These are phyloP conservation scores for Beauveria sp. DNA, from an alignment of 2,329 filamentous ascomycete species.

Conservation along the genomic window DNA sequence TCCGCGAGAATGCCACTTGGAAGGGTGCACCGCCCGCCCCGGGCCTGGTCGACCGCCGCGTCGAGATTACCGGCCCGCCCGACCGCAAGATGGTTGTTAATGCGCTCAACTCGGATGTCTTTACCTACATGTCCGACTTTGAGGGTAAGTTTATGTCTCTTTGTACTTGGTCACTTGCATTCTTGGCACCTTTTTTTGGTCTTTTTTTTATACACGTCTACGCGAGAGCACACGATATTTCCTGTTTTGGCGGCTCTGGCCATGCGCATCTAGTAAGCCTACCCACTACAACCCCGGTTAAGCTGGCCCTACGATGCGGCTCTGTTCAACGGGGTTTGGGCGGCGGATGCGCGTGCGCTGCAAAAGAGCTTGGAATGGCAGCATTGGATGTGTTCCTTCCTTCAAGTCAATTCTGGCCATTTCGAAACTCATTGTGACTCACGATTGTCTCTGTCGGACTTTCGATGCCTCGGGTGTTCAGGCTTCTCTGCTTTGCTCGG, in stretches of 20 bases:
- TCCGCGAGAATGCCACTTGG: conserved; percentile 91
- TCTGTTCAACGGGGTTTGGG: neutral
- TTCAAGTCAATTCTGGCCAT: neutral
- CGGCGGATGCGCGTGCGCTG: neutral
- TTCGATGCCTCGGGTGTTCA: conserved; percentile 2
- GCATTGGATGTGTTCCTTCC: no score
- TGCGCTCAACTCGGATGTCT: conserved; percentile 89
- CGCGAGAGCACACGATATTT: neutral
- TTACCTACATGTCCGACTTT: conserved; percentile 99
- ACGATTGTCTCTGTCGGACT: neutral
- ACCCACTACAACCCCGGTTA: conserved; percentile 2
- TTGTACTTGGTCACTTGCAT: neutral
- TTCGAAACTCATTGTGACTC: neutral
- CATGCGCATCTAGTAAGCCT: conserved; percentile 10
- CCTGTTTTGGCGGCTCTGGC: conserved; percentile 6
- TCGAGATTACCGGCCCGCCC: conserved; percentile 95
- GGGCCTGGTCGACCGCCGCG: conserved; percentile 83
- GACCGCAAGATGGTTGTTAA: conserved; percentile 99
- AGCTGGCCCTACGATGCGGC: conserved; percentile 9
- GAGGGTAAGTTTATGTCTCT: conserved; percentile 57
- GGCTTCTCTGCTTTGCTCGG: neutral
- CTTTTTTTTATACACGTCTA: neutral
- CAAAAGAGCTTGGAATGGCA: neutral
- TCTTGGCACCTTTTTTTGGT: conserved; percentile 31
- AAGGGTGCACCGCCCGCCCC: conserved; percentile 86